Percentiles rank a stretch among this genome's conserved stretches.
Conservation (phyloP, 2,329 filamentous ascomycete genomes). For the Ceratocystis lukuohia region DNA sequence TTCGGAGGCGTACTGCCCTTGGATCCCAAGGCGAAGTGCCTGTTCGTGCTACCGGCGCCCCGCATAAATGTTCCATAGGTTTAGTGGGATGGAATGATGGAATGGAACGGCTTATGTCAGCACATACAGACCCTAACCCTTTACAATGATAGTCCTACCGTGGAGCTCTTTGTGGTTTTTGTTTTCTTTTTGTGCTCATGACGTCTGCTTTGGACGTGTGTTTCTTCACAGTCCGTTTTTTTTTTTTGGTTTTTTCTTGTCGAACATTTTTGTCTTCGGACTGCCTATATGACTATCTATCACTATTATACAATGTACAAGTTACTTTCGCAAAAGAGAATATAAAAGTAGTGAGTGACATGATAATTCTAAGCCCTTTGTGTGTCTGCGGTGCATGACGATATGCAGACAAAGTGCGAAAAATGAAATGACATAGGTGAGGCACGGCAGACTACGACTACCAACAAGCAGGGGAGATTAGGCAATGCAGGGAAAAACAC, state of each 20-base stretch:
- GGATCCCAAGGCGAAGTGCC: conserved; percentile 12
- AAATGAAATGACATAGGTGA: background rate
- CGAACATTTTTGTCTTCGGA: background rate
- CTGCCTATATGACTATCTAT: background rate
- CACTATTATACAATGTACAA: background rate
- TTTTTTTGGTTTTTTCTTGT: background rate
- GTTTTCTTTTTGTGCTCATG: background rate
- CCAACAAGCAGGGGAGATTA: background rate
- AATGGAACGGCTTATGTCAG: background rate
- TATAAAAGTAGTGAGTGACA: background rate
- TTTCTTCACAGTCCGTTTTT: background rate
- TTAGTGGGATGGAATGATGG: background rate
- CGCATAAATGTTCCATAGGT: background rate
- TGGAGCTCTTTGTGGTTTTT: background rate
- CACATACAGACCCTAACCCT: background rate
- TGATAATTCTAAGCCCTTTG: background rate
- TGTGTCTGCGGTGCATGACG: background rate
- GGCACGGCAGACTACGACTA: background rate
- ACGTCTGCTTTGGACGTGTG: background rate
- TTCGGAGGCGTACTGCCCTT: conserved; percentile 9
- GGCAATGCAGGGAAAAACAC: background rate
- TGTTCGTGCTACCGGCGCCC: conserved; percentile 13
- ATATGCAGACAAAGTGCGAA: background rate
- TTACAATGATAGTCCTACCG: background rate
- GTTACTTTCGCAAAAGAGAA: background rate